Percentiles rank a stretch among this genome's conserved stretches.
phyloP scores from a whole-genome alignment of 768 basidiomycete species.

The Mrakia hoshinonis region DNA sequence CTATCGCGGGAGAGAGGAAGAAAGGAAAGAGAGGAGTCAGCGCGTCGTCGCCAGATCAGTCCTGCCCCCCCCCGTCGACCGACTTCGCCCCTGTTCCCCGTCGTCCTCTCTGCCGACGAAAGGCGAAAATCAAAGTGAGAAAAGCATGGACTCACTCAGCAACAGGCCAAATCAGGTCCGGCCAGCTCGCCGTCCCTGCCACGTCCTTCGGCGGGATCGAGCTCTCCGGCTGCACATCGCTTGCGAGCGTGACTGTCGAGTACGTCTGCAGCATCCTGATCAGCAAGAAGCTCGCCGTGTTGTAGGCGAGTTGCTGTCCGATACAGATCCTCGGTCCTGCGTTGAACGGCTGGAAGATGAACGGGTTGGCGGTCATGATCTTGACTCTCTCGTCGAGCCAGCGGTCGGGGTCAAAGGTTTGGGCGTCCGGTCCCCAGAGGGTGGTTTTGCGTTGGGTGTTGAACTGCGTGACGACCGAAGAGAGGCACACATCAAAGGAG shows the following conservation, averaged over 20 bases:
- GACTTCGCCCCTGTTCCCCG: background rate
- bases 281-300: slow-evolving; percentile 65
- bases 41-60: background rate
- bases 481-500: too few species aligned
- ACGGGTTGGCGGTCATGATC: slow-evolving; percentile 53
- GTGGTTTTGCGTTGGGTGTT: slow-evolving; percentile 52
- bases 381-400: slow-evolving; percentile 58
- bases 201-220: slow-evolving; percentile 51
- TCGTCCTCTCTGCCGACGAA: background rate
- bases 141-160: background rate
- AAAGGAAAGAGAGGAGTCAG: background rate
- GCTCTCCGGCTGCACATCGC: slow-evolving; percentile 54
- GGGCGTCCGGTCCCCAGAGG: slow-evolving; percentile 67
- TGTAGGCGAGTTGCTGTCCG: slow-evolving; percentile 66
- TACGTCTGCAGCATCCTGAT: slow-evolving; percentile 59
- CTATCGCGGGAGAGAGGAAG: background rate
- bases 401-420: slow-evolving; percentile 67
- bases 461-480: slow-evolving; percentile 46
- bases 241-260: slow-evolving; percentile 52
- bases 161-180: slow-evolving; percentile 10
- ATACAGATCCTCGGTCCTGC: slow-evolving; percentile 60
- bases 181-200: slow-evolving; percentile 46
- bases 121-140: background rate
- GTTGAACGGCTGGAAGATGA: slow-evolving; percentile 67
- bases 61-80: too few species aligned